Conservation (phyloP, 202 grass and related monocot species). For the Digitaria exilis region DNA sequence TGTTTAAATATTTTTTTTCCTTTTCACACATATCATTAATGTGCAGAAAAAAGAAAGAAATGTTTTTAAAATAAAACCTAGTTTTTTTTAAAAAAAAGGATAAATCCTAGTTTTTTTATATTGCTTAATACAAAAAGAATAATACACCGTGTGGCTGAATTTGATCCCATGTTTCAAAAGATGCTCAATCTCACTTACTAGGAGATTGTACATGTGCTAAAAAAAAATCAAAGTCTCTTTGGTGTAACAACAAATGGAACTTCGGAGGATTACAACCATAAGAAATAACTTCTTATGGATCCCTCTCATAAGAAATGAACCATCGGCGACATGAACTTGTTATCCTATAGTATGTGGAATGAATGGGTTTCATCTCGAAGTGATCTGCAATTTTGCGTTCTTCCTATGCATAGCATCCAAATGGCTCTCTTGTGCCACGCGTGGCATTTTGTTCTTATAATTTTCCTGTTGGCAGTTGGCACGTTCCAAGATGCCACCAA, state of each 20-base stretch:
- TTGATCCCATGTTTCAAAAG: background rate
- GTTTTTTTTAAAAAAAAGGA: no score
- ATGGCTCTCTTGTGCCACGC: background rate
- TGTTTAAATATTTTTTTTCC: no score
- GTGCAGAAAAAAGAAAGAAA: background rate
- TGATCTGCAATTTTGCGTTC: no score
- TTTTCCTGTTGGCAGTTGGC: background rate
- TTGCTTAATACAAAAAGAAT: background rate
- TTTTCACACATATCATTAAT: no score
- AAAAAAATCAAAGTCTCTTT: background rate
- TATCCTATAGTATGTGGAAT: background rate
- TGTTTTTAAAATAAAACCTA: no score
- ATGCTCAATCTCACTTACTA: background rate
- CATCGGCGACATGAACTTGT: background rate
- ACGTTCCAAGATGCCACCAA: background rate
- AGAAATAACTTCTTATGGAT: background rate
- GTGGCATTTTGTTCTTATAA: background rate
- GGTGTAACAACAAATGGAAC: background rate
- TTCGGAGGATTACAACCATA: background rate
- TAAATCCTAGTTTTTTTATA: no score
- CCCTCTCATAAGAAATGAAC: background rate
- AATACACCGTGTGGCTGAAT: background rate
- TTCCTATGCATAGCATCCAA: no score
- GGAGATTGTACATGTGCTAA: no score
- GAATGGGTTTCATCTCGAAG: background rate